Conservation (phyloP, 176 grass and related monocot species). For the Olyra latifolia region DNA sequence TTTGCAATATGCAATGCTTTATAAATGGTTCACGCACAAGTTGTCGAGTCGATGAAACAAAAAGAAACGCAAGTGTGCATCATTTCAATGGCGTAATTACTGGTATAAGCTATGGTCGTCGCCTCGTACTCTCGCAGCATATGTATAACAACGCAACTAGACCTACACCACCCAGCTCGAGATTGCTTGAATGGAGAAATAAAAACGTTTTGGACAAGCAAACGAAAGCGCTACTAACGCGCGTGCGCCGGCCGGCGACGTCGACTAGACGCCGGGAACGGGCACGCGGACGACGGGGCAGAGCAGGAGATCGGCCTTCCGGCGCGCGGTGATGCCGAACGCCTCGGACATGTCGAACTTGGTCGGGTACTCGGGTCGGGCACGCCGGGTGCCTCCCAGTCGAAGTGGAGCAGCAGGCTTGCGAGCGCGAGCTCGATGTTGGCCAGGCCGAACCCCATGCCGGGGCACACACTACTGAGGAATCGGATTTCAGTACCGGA, state of each 20-base stretch:
- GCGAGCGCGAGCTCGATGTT: constrained; percentile 52
- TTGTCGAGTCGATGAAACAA: not conserved
- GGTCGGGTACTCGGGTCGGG: not conserved
- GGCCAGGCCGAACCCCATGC: constrained; percentile 45
- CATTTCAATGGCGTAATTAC: too few species aligned
- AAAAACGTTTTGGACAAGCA: too few species aligned
- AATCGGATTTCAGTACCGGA: too few species aligned
- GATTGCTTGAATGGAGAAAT: too few species aligned
- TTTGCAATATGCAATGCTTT: too few species aligned
- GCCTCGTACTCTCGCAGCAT: too few species aligned
- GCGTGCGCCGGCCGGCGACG: not conserved
- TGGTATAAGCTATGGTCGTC: too few species aligned
- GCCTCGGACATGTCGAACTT: constrained; percentile 44
- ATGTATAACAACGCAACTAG: too few species aligned
- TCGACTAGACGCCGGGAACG: not conserved
- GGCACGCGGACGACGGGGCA: constrained; percentile 26
- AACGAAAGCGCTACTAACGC: not conserved
- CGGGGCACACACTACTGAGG: too few species aligned
- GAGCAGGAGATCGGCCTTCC: constrained; percentile 32
- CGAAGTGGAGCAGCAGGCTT: constrained; percentile 47
- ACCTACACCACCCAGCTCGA: too few species aligned
- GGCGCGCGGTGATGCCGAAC: constrained; percentile 19
- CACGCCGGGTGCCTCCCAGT: constrained; percentile 40
- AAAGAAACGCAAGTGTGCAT: too few species aligned
- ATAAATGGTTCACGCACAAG: too few species aligned